Base-by-base conservation (phyloP, 108 stramenopile genomes). In the Chaetoceros tenuissimus region DNA sequence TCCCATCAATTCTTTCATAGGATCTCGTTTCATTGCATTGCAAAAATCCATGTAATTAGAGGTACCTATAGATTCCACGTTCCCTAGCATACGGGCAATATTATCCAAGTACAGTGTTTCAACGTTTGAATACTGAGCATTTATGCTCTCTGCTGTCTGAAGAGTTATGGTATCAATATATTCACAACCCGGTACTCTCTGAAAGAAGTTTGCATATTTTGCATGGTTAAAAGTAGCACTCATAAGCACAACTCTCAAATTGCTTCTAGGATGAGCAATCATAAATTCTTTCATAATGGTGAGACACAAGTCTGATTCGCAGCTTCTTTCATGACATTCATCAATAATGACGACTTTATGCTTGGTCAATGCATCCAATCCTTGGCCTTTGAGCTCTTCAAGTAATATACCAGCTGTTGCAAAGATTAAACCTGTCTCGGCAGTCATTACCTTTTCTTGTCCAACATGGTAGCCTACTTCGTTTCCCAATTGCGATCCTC, bases 401-500 rank as follows among this genome's bases (percentile, higher is more conserved):
- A 76, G 31, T 20, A 76, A 57, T 0, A 76, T 59, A 16, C 75
- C 75, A 19, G 75, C 70, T 1, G 75, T 76, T 2, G 62, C 52
- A 43, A 72, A 76, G 17, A 76, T 16, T 22, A 76, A 46, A 48
- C 51, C 47, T 18, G 71, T 72, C 13, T 45, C 31, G 1, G 46
- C 22, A 10, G 21, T 50, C 3, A 61, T 30, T 2, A 55, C 46
- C 25, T 34, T 46, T 25, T 65, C 51, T 28, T 76, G 75, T 31
- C 75, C 75, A 20, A 76, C 64, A 43, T 76, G 71, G 64, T 76
- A 76, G 30, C 75, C 75, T 22, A 76, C 71, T 31, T 76, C 71
- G 17, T 52, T 34, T 25, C 75, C 75, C 48, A 76, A 34, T 1
- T 23, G 18, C 24, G 40, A 30, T 24, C 31, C 31, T 8, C 75